Evolutionary conservation across 2,329 filamentous ascomycete species (phyloP), one percentile per base, ranked within the genome.

Genomic region (Westerdykella aurantiaca): DNA sequence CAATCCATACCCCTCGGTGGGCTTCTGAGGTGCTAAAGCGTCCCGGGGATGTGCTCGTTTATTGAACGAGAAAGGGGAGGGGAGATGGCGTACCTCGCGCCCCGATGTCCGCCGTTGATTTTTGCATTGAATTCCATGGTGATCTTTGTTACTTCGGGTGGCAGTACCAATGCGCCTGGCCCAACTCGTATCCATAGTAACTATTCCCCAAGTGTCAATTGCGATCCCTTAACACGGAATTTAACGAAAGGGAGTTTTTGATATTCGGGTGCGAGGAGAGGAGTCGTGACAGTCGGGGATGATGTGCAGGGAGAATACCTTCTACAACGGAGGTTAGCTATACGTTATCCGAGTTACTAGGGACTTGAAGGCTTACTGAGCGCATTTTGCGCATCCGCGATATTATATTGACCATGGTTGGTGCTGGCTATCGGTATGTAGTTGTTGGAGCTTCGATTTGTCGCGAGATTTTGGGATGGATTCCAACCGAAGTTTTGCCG

Each of bases 151-250:
- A 94, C 80, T 60, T 88, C 80, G 23, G 81, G 75, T 0, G 91
- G 88, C 18, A 98, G 76, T 53, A 88, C 73, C 16, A 87, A 84
- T 35, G 93, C 89, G 44, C 91, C 93, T 23, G 86, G 83, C 46
- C 91, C 93, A 64, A 85, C 76, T 64, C 85, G 82, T 68, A 97
- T 75, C 60, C 76, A 73, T 51, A 93, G 76, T 41, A 94, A 73
- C 85, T 93, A 49, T 41, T 31, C 16, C n/a, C 29, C 25, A 14
- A 10, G 17, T 17, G 37, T 38, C n/a, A 16, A n/a, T n/a, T 38
- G 22, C 22, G 17, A 10, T 38, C 4, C 16, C 22, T 9, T 4
- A 2, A 14, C n/a, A n/a, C 22, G 18, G 6, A 10, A 25, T 38
- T 38, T 12, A 23, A 4, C n/a, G n/a, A 7, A 21, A 21, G 17